These are phyloP conservation scores for Cytospora schulzeri DNA, from an alignment of 2,329 filamentous ascomycete species.

Conservation along the genomic window DNA sequence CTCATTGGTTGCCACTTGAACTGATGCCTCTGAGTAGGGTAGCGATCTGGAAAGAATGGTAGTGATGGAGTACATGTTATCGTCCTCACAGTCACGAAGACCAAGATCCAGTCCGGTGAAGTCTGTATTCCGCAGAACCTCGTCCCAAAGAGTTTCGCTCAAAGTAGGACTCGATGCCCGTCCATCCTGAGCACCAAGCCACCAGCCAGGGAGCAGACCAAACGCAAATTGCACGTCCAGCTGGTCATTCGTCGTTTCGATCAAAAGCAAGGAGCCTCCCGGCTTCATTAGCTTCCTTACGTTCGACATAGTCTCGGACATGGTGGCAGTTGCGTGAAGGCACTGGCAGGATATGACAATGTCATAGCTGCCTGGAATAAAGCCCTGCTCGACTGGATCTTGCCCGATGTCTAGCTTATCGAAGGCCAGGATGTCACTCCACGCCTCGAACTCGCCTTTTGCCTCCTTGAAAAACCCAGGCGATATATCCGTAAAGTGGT, in stretches of 20 bases:
- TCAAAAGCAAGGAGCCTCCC: background rate
- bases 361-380: conserved; percentile 33
- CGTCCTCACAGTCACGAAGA: conserved; percentile 29
- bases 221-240: conserved; percentile 30
- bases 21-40: background rate
- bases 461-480: conserved; percentile 41
- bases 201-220: conserved; percentile 37
- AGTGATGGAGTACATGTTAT: background rate
- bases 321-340: conserved; percentile 33
- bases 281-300: conserved; percentile 37
- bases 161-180: conserved; percentile 31
- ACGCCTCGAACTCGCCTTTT: too few species aligned
- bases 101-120: conserved; percentile 32
- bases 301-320: conserved; percentile 32
- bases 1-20: background rate
- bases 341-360: conserved; percentile 38
- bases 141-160: conserved; percentile 30
- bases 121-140: conserved; percentile 25
- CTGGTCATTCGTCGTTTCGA: conserved; percentile 28
- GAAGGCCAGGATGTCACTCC: background rate
- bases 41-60: background rate
- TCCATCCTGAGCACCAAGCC: conserved; percentile 35
- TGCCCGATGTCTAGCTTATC: conserved; percentile 34
- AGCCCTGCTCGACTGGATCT: conserved; percentile 36
- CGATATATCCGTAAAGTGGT: conserved; percentile 50